Evolutionary conservation across 305 asterid species (phyloP), one percentile per base, ranked within the genome.

Genomic region (Plantago coronopus): DNA sequence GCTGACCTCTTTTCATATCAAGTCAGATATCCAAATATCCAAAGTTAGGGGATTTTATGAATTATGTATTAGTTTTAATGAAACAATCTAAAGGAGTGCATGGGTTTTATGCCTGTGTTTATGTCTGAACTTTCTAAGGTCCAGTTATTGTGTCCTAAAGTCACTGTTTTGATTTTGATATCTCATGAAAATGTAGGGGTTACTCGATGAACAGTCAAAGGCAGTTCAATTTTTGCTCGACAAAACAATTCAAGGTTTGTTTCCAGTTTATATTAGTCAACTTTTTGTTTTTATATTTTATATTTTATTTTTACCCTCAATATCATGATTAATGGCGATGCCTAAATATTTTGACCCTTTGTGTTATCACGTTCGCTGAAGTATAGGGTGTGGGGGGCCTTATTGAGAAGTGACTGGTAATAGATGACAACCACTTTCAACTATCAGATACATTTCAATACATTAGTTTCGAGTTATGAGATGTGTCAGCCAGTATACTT

Each of bases 191-290:
- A 49, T 79, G 86, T 64, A 93, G 99, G 95, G 79, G 48, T 68
- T 57, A 74, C 47, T 83, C 81, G 86, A 87, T 61, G 82, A 79
- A 57, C 83, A 71, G 61, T 74, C 72, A 44, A 78, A 68, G 65
- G 95, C 83, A 64, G 73, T 80, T 47, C 85, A 89, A 67, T 76
- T 76, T 73, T 85, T 94, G 74, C 82, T 83, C 61, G 97, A 89
- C 66, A 89, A 87, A 77, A 89, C 95, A 13, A 78, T 79, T 63
- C 94, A 89, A 89, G 99, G 99, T 93, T 59, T 61, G 79, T 61
- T 68, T 74, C 70, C 57, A 47, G 44, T 65, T 47, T 57, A 57
- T 55, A 49, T 40, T 44, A 29, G 17, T 68, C 8, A 15, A 46
- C 40, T 58, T 59, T 65, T 61, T 55, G 43, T 55, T 31, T 23